Percentiles rank a stretch among this genome's conserved stretches.
Evolutionary conservation across 805 yeast species (phyloP).

Genomic region (Sugiyamaella mastotermitis): DNA sequence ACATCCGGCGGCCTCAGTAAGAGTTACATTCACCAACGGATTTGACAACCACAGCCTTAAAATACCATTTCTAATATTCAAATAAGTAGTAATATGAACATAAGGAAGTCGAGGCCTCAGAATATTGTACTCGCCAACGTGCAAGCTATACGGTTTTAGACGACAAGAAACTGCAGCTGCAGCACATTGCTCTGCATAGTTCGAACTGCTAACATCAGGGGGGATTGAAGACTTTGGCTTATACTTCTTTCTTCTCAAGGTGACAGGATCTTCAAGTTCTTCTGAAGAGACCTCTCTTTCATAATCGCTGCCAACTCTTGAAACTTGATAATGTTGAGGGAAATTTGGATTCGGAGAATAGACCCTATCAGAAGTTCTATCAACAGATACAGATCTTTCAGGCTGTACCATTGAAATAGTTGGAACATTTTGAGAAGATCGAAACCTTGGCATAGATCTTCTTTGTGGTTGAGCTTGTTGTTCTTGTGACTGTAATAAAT

Average conservation of each 20-base stretch:
- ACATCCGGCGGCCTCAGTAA: slow-evolving; percentile 39
- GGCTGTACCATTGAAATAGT: slow-evolving; percentile 1
- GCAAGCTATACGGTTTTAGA: slow-evolving; percentile 33
- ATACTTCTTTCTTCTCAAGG: slow-evolving; percentile 20
- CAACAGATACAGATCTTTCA: slow-evolving; percentile 2
- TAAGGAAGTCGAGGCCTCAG: slow-evolving; percentile 30
- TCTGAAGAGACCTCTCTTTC: background rate
- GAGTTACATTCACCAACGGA: slow-evolving; percentile 36
- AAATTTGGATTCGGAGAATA: background rate
- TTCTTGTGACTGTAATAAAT: slow-evolving; percentile 7
- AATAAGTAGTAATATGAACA: slow-evolving; percentile 36
- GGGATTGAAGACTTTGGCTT: slow-evolving; percentile 36
- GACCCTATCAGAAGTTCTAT: background rate
- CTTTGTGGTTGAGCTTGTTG: slow-evolving; percentile 11
- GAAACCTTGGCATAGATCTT: no score
- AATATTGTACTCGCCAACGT: slow-evolving; percentile 31
- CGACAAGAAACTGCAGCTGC: slow-evolving; percentile 37
- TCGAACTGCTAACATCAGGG: slow-evolving; percentile 29
- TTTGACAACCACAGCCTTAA: slow-evolving; percentile 37
- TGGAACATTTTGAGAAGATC: slow-evolving; percentile 3
- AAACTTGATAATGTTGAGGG: background rate
- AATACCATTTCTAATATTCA: slow-evolving; percentile 38
- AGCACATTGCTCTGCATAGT: slow-evolving; percentile 34
- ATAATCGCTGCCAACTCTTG: no score
- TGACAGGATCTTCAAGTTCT: slow-evolving; percentile 6